Conservation (phyloP, 2,329 filamentous ascomycete genomes). For the Cladosporium colombiae region DNA sequence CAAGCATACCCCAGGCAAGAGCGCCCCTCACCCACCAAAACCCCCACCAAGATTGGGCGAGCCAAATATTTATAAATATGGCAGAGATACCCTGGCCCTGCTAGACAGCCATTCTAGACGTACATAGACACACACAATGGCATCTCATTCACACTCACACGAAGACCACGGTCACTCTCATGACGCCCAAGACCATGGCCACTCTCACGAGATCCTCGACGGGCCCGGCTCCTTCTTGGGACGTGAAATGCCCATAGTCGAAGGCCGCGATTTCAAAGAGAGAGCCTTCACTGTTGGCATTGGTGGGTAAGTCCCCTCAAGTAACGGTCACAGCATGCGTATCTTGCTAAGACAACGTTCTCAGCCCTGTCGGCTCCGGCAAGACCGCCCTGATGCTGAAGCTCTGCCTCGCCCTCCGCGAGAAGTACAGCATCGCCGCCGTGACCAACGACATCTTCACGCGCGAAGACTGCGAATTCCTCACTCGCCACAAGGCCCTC, state of each 20-base stretch:
- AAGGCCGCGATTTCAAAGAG: slow-evolving; percentile 83
- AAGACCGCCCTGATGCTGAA: slow-evolving; percentile 97
- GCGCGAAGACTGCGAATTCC: slow-evolving; percentile 94
- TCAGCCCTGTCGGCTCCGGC: slow-evolving; percentile 88
- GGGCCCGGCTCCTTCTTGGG: slow-evolving; percentile 87
- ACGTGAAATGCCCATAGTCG: slow-evolving; percentile 89
- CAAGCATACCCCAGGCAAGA: background rate
- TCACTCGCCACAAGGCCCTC: slow-evolving; percentile 82
- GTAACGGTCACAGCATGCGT: background rate
- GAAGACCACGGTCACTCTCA: slow-evolving; percentile 44
- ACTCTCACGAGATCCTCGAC: slow-evolving; percentile 92
- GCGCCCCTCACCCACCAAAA: background rate
- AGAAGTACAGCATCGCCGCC: slow-evolving; percentile 81
- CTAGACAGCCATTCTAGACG: background rate
- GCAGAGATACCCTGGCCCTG: background rate
- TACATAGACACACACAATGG: slow-evolving; percentile 22
- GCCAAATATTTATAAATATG: slow-evolving; percentile 15
- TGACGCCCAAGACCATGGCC: slow-evolving; percentile 73
- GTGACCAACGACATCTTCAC: slow-evolving; percentile 99
- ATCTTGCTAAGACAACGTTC: background rate
- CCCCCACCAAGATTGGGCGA: background rate
- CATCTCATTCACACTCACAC: slow-evolving; percentile 51
- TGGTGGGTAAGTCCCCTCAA: slow-evolving; percentile 69
- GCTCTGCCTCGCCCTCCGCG: slow-evolving; percentile 80
- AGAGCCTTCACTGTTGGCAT: slow-evolving; percentile 97